Base-by-base conservation (phyloP, 257 asterid genomes). In the Capsicum pubescens region DNA sequence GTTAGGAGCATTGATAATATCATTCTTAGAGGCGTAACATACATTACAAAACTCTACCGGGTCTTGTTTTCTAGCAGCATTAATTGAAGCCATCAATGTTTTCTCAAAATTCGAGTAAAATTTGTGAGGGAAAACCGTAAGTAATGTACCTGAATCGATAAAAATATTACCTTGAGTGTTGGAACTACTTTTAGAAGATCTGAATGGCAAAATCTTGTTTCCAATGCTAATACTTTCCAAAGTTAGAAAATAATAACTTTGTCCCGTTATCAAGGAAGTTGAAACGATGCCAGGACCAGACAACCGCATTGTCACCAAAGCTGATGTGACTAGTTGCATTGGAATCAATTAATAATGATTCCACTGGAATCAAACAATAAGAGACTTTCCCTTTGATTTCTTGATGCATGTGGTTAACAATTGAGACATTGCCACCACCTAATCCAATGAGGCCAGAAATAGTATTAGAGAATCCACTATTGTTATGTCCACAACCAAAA, bases 381-480 rank as follows among this genome's bases (percentile, higher is more conserved):
- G 93, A 87, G 76, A 89, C 89, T 26, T 61, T 89, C 6, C 88
- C 87, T 7, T 32, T 54, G 39, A 80, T 59, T 1, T 58, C 26
- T 8, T 84, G 6, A 21, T 85, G 68, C 32, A 91, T 9, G 52
- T 89, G 92, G 3, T 52, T 76, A 5, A 89, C n/a, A 14, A 91
- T 83, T 0, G 90, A 91, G 44, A 16, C 16, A 13, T 82, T 48
- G 26, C 90, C 89, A 36, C 84, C 83, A 15, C 92, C 90, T 35
- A 91, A 83, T 9, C 92, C 92, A 1, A 88, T 84, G 4, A 91
- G 83, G 0, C 93, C 92, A 1, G 91, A 90, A 3, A 84, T 82
- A 0, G 66, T 82, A 0, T 55, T 84, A 0, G 26, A 21, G 35
- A 87, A 88, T 0, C 91, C 92, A 0, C 6, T 74, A 16, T 83